Percentiles rank a stretch among this genome's conserved stretches.
Conservation (phyloP, 352 stramenopile species). For the Phytophthora ramorum region DNA sequence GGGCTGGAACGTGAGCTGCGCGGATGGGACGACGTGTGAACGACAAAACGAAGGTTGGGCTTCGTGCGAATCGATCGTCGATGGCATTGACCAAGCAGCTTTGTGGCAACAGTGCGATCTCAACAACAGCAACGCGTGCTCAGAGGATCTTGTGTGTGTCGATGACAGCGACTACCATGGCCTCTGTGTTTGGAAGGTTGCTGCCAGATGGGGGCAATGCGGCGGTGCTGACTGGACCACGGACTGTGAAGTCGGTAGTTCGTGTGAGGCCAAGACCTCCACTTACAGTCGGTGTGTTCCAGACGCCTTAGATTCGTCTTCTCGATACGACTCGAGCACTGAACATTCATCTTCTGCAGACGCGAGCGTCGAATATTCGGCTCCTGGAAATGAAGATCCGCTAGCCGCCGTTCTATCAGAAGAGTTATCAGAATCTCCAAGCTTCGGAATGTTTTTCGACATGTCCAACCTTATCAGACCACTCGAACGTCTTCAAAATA, state of each 20-base stretch:
- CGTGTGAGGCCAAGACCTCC: slow-evolving; percentile 25
- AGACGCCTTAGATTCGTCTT: slow-evolving; percentile 5
- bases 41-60: slow-evolving; percentile 29
- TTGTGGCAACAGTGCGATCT: slow-evolving; percentile 30
- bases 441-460: slow-evolving; percentile 9
- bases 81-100: not conserved
- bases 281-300: slow-evolving; percentile 42
- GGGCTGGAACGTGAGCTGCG: slow-evolving; percentile 30
- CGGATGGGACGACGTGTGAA: slow-evolving; percentile 24
- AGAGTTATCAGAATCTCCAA: not conserved
- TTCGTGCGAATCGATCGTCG: slow-evolving; percentile 14
- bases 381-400: not conserved
- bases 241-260: slow-evolving; percentile 20
- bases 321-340: not conserved
- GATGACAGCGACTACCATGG: slow-evolving; percentile 40
- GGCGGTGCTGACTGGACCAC: slow-evolving; percentile 35
- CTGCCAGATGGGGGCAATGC: slow-evolving; percentile 37
- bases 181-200: slow-evolving; percentile 28
- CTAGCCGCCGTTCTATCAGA: not conserved
- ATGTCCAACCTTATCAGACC: slow-evolving; percentile 16
- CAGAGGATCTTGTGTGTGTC: slow-evolving; percentile 28
- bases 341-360: not conserved
- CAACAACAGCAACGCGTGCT: slow-evolving; percentile 25
- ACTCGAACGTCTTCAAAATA: slow-evolving; percentile 8
- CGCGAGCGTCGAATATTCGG: not conserved